Evolutionary conservation across 2,329 filamentous ascomycete genomes (phyloP).

Genomic region (Aspergillus melleus): DNA sequence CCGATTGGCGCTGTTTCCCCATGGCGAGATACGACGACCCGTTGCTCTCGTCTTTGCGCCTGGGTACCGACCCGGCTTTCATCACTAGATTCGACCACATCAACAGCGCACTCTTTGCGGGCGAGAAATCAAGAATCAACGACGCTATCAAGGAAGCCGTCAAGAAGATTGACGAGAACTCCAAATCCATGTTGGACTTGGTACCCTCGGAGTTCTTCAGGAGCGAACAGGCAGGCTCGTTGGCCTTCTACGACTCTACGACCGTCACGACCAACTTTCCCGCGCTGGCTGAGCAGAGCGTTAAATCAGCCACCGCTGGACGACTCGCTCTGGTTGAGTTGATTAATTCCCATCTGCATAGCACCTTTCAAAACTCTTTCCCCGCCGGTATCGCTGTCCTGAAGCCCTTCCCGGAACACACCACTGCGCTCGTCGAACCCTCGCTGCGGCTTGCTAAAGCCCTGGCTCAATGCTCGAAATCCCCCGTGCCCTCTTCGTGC

Average conservation of each 20-base stretch:
- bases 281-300: constrained; percentile 63
- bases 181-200: constrained; percentile 64
- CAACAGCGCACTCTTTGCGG: constrained; percentile 71
- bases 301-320: constrained; percentile 58
- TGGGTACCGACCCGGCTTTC: constrained; percentile 71
- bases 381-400: constrained; percentile 74
- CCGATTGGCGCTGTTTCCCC: constrained; percentile 77
- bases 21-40: constrained; percentile 76
- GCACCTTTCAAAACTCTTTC: constrained; percentile 79
- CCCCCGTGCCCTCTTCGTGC: constrained; percentile 73
- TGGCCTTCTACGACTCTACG: constrained; percentile 75
- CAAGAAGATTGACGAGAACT: constrained; percentile 54
- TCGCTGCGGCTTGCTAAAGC: constrained; percentile 72
- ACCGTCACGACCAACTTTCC: constrained; percentile 67
- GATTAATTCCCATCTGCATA: constrained; percentile 82
- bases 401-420: constrained; percentile 75
- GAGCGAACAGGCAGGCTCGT: constrained; percentile 64
- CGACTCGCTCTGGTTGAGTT: constrained; percentile 68
- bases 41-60: constrained; percentile 70
- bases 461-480: constrained; percentile 72
- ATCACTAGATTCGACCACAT: constrained; percentile 71
- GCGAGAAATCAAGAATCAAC: constrained; percentile 64
- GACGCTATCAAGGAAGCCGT: constrained; percentile 63
- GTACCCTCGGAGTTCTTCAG: constrained; percentile 62
- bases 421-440: constrained; percentile 68